phyloP scores from a whole-genome alignment of 2,329 filamentous ascomycete species.

The Penicillium sp. region DNA sequence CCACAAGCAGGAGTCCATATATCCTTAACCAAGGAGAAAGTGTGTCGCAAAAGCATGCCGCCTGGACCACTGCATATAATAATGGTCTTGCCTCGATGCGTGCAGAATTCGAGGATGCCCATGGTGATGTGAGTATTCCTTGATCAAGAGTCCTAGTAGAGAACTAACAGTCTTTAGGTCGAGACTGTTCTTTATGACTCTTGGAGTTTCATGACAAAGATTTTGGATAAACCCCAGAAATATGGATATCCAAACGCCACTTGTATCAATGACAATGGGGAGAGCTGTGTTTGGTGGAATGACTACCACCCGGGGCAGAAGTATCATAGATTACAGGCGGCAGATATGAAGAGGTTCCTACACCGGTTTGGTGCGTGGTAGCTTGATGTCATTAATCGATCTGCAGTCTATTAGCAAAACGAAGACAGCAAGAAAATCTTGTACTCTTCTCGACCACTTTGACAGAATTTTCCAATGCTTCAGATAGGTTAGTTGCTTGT shows the following conservation, averaged over 20 bases:
- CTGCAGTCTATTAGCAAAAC: neutral
- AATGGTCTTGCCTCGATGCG: conserved; percentile 29
- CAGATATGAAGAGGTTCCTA: conserved; percentile 35
- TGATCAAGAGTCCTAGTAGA: neutral
- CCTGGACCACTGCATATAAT: conserved; percentile 34
- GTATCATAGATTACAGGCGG: conserved; percentile 36
- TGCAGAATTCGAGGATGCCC: conserved; percentile 19
- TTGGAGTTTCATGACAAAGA: conserved; percentile 36
- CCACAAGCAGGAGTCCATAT: conserved; percentile 37
- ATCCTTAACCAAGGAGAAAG: conserved; percentile 27
- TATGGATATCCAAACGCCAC: conserved; percentile 35
- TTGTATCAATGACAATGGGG: conserved; percentile 36
- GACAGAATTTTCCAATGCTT: neutral
- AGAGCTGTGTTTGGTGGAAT: conserved; percentile 40
- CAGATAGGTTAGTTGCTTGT: neutral
- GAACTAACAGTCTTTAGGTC: conserved; percentile 19
- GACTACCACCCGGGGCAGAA: conserved; percentile 37
- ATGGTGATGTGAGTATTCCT: conserved; percentile 28
- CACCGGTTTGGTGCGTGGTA: conserved; percentile 33
- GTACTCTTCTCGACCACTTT: neutral
- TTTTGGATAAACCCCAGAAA: conserved; percentile 31
- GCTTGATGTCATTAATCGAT: neutral
- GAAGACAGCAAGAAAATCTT: neutral
- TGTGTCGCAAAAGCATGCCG: conserved; percentile 23
- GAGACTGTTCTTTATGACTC: conserved; percentile 35